A percentile compares a stretch with the other conserved stretches of the same genome.
phyloP scores from a whole-genome alignment of 2,329 filamentous ascomycete species.

The Neonectria hederae region DNA sequence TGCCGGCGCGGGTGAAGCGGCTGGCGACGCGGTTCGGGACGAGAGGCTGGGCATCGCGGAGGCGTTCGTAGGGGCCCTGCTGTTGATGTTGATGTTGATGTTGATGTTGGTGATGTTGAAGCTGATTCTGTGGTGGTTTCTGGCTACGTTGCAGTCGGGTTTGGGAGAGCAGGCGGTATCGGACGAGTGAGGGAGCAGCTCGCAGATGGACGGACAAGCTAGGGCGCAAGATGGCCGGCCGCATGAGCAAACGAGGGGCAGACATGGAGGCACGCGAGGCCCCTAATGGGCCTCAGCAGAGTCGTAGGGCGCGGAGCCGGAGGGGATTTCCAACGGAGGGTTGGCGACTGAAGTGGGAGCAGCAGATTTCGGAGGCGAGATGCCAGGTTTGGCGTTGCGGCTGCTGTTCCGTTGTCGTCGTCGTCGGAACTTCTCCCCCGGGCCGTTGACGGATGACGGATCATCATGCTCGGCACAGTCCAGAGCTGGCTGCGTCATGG shows the following conservation, averaged over 20 bases:
- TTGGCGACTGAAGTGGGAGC: background rate
- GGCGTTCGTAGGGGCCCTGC: conserved; percentile 38
- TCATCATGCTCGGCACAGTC: background rate
- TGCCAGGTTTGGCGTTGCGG: background rate
- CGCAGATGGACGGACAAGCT: conserved; percentile 8
- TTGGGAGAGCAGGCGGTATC: conserved; percentile 37
- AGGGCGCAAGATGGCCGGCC: background rate
- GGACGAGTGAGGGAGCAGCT: conserved; percentile 8
- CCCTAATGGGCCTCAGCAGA: conserved; percentile 18
- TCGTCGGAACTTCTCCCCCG: background rate
- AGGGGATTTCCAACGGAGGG: background rate
- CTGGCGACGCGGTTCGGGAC: conserved; percentile 41
- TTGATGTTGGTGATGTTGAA: background rate
- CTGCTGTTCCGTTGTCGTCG: background rate
- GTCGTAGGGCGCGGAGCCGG: background rate
- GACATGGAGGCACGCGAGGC: conserved; percentile 22
- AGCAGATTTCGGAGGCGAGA: background rate
- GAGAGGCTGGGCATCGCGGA: conserved; percentile 47
- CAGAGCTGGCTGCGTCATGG: conserved; percentile 8
- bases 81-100: conserved; percentile 26
- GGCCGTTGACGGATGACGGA: background rate
- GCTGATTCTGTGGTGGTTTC: background rate
- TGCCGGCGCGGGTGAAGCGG: conserved; percentile 42
- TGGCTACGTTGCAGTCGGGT: conserved; percentile 24
- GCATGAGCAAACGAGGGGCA: conserved; percentile 25